A percentile compares a stretch with the other conserved stretches of the same genome.
These are phyloP conservation scores for Leccinum fuscescens DNA, from an alignment of 1,284 basidiomycete genomes.

Conservation along the genomic window DNA sequence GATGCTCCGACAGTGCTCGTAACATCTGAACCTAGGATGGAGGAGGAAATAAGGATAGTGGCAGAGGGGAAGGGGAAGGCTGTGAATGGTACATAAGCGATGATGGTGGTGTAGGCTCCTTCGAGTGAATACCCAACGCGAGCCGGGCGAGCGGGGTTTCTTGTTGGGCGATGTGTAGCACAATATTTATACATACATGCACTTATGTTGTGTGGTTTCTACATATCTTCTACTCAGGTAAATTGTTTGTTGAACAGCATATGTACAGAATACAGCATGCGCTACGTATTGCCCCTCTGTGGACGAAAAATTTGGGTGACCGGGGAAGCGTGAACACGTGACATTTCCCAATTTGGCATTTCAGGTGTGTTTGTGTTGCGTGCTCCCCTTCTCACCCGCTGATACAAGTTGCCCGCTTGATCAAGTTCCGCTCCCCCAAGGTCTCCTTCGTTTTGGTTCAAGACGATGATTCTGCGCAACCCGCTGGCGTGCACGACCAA, in stretches of 20 bases:
- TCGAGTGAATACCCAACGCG: background rate
- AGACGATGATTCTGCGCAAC: slow-evolving; percentile 55
- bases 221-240: background rate
- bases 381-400: slow-evolving; percentile 22
- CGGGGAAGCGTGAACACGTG: slow-evolving; percentile 4
- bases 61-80: background rate
- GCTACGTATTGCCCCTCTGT: background rate
- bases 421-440: slow-evolving; percentile 44
- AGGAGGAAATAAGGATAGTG: background rate
- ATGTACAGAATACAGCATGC: background rate
- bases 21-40: background rate
- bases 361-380: background rate
- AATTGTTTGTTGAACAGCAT: background rate
- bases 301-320: too few relatives aligned
- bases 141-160: background rate
- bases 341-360: slow-evolving; percentile 14
- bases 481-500: slow-evolving; percentile 50
- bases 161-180: background rate
- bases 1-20: background rate
- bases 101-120: background rate
- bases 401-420: slow-evolving; percentile 36
- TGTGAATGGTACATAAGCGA: background rate
- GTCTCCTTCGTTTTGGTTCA: slow-evolving; percentile 60
- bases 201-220: background rate
- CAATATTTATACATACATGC: background rate